Conservation (phyloP, 306 rosid species). For the Vigna angularis region DNA sequence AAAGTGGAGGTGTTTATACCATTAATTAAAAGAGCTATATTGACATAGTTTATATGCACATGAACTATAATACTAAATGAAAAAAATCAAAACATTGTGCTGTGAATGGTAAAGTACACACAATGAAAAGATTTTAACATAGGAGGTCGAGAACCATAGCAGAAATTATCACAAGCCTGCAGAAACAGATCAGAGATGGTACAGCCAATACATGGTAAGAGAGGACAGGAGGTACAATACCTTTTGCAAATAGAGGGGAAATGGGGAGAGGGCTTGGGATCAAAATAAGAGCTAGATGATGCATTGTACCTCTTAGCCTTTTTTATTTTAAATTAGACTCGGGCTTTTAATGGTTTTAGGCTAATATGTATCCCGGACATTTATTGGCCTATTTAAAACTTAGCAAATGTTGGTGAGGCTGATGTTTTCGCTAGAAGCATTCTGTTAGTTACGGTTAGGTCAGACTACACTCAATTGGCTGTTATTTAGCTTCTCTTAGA, state of each 20-base stretch:
- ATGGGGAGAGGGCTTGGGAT: neutral
- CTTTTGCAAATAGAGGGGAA: neutral
- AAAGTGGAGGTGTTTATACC: neutral
- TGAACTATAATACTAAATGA: neutral
- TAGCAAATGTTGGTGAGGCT: neutral
- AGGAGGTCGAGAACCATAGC: neutral
- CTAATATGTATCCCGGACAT: neutral
- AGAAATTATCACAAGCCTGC: neutral
- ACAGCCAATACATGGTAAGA: neutral
- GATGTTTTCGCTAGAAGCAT: too few relatives aligned
- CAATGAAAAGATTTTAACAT: neutral
- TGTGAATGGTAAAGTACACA: neutral
- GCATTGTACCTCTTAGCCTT: neutral
- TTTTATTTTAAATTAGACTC: neutral
- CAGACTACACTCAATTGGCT: too few relatives aligned
- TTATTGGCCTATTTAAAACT: too few relatives aligned
- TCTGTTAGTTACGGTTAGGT: neutral
- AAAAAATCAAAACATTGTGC: neutral
- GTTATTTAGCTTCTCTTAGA: too few relatives aligned
- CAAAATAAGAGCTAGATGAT: neutral
- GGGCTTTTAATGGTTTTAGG: neutral
- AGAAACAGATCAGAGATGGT: neutral
- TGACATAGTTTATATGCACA: neutral
- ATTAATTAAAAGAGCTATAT: neutral
- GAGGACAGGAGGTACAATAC: neutral